These are phyloP conservation scores for Globisporangium lucens DNA, from an alignment of 352 stramenopile genomes.

Conservation along the genomic window DNA sequence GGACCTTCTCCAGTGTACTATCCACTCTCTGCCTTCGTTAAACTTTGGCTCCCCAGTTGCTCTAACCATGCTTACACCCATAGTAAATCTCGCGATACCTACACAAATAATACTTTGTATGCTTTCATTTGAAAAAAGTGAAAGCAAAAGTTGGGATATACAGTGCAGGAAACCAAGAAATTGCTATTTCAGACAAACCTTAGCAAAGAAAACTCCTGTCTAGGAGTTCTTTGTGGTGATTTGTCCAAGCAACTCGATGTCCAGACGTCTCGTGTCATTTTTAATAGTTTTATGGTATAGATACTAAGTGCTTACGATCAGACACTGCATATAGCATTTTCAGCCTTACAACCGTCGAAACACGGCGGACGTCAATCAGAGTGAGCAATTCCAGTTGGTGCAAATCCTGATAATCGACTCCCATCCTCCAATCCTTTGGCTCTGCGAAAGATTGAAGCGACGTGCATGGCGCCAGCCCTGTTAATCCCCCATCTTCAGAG, in stretches of 20 bases:
- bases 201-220: too few species aligned
- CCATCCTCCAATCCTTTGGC: not conserved
- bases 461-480: not conserved
- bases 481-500: not conserved
- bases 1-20: not conserved
- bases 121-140: not conserved
- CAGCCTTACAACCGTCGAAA: not conserved
- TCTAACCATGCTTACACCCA: not conserved
- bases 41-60: not conserved
- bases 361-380: not conserved
- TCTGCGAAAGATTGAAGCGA: not conserved
- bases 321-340: not conserved
- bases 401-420: slow-evolving; percentile 1
- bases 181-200: not conserved
- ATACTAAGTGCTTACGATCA: not conserved
- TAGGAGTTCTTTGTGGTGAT: too few species aligned
- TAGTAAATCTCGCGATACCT: not conserved
- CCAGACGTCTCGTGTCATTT: not conserved
- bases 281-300: not conserved
- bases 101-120: not conserved
- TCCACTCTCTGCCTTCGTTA: not conserved
- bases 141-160: not conserved
- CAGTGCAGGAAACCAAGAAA: not conserved
- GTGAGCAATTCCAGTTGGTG: not conserved
- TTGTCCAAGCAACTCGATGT: not conserved